Evolutionary conservation across 2,329 filamentous ascomycete species (phyloP).

Genomic region (Diaporthe sp.): DNA sequence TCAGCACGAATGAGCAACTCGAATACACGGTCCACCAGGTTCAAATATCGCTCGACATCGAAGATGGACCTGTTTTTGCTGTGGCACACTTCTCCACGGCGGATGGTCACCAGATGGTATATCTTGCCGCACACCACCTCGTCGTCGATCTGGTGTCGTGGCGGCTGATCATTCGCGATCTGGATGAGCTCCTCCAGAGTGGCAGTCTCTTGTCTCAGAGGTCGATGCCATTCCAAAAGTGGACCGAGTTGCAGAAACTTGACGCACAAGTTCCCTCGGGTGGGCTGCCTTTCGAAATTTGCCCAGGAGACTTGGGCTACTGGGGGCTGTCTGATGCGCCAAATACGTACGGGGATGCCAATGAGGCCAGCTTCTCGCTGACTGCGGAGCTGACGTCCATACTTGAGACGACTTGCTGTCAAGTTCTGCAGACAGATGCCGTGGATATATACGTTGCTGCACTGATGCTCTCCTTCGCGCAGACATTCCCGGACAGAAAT

Average conservation of each 20-base stretch:
- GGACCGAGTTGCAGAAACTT: constrained; percentile 60
- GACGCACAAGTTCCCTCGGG: constrained; percentile 37
- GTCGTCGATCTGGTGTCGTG: constrained; percentile 65
- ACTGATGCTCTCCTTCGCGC: constrained; percentile 66
- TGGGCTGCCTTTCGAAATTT: constrained; percentile 54
- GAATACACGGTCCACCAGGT: constrained; percentile 54
- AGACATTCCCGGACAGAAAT: constrained; percentile 65
- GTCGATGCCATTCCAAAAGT: constrained; percentile 62
- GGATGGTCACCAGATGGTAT: constrained; percentile 61
- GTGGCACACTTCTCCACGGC: constrained; percentile 61
- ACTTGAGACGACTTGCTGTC: constrained; percentile 57
- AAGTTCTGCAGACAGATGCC: constrained; percentile 63
- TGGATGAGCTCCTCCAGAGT: constrained; percentile 61
- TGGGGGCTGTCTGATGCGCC: constrained; percentile 59
- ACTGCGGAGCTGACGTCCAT: constrained; percentile 56
- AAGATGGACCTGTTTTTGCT: constrained; percentile 63
- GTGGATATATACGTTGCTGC: constrained; percentile 67
- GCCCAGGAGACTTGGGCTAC: constrained; percentile 57
- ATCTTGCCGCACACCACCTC: constrained; percentile 64
- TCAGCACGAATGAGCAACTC: constrained; percentile 57
- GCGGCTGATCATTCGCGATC: constrained; percentile 62
- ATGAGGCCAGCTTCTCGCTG: constrained; percentile 57
- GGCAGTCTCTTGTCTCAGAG: constrained; percentile 58
- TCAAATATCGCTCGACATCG: constrained; percentile 61
- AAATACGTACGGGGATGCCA: constrained; percentile 61